A percentile compares a stretch with the other conserved stretches of the same genome.
Conservation (phyloP, 2,329 filamentous ascomycete species). For the Acrocalymma vagum region DNA sequence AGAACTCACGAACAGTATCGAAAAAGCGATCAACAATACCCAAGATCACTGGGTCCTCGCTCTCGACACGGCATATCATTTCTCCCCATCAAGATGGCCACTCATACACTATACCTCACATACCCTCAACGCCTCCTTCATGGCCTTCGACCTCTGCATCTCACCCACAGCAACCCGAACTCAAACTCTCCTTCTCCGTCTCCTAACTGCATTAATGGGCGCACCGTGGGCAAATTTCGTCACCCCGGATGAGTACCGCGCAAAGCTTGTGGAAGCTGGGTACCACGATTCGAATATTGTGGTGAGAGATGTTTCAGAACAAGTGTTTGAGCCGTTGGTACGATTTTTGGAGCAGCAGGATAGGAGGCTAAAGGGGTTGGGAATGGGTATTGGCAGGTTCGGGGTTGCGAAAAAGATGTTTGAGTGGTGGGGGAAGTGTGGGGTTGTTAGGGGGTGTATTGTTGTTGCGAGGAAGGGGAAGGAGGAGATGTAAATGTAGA, state of each 20-base stretch:
- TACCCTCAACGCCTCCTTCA: constrained; percentile 57
- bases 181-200: constrained; percentile 44
- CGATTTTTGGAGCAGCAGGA: constrained; percentile 52
- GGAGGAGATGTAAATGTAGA: not conserved
- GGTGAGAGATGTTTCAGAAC: constrained; percentile 60
- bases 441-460: constrained; percentile 49
- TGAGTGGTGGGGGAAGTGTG: constrained; percentile 52
- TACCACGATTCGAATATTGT: constrained; percentile 54
- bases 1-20: constrained; percentile 27
- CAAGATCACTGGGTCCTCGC: constrained; percentile 61
- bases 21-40: constrained; percentile 1
- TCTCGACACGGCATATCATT: constrained; percentile 67
- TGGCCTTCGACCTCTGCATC: constrained; percentile 64
- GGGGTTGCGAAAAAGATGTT: constrained; percentile 46
- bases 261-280: constrained; percentile 57
- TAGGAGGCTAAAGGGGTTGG: constrained; percentile 41
- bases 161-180: constrained; percentile 26
- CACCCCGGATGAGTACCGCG: constrained; percentile 55
- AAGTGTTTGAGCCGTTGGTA: constrained; percentile 62
- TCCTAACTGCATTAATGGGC: constrained; percentile 57
- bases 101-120: constrained; percentile 54
- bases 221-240: constrained; percentile 61
- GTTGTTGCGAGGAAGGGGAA: constrained; percentile 44
- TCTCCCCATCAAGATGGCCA: constrained; percentile 60
- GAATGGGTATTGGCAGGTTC: constrained; percentile 49